Percentiles rank a stretch among this genome's conserved stretches.
phyloP scores from a whole-genome alignment of 2,329 filamentous ascomycete genomes.

The Colletotrichum spinosum region DNA sequence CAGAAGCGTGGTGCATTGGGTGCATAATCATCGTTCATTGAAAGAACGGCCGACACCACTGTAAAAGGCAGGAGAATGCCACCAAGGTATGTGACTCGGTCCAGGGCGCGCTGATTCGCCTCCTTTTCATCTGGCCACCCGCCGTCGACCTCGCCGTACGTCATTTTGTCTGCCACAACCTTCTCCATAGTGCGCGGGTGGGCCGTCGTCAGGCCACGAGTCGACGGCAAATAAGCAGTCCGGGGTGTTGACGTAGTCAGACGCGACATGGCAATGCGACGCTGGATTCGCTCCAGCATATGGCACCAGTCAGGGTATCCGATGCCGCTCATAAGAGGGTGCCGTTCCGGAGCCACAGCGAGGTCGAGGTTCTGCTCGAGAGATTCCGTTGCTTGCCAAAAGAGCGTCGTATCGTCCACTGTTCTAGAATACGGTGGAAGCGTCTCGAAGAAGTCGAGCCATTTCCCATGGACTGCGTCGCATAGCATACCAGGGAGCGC shows the following conservation, averaged over 20 bases:
- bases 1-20: constrained; percentile 57
- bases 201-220: constrained; percentile 26
- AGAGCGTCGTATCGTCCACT: constrained; percentile 38
- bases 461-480: constrained; percentile 45
- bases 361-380: constrained; percentile 51
- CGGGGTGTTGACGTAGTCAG: constrained; percentile 38
- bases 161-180: neutral
- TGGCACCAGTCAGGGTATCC: constrained; percentile 44
- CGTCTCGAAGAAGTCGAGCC: constrained; percentile 47
- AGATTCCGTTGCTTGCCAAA: constrained; percentile 45
- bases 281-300: constrained; percentile 46
- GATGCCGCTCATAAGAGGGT: constrained; percentile 1
- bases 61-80: constrained; percentile 61
- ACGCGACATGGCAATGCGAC: constrained; percentile 39
- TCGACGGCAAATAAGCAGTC: constrained; percentile 34
- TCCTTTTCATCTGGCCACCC: constrained; percentile 38
- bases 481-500: constrained; percentile 38
- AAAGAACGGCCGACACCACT: constrained; percentile 59
- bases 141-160: neutral
- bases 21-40: constrained; percentile 58
- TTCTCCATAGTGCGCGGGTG: constrained; percentile 18
- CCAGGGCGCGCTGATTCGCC: constrained; percentile 54
- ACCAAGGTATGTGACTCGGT: constrained; percentile 62
- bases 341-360: constrained; percentile 16
- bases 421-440: constrained; percentile 36